Percentiles rank a stretch among this genome's conserved stretches.
Conservation (phyloP, 2,329 filamentous ascomycete species). For the Xylogone sp. region DNA sequence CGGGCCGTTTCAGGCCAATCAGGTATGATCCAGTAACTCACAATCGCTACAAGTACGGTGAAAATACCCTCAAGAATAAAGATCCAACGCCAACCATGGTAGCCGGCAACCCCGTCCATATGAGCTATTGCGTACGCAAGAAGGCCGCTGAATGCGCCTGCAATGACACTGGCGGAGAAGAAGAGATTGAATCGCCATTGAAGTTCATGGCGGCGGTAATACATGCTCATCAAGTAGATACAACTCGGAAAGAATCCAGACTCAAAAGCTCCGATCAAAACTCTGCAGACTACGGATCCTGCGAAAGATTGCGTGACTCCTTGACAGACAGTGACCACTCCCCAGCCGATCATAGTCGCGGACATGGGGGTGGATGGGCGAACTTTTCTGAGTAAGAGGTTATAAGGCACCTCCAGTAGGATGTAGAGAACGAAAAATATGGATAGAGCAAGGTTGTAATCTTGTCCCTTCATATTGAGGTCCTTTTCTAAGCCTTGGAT, state of each 20-base stretch:
- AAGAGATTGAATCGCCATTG: slow-evolving; percentile 32
- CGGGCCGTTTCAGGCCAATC: slow-evolving; percentile 37
- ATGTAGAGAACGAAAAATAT: slow-evolving; percentile 52
- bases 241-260: slow-evolving; percentile 26
- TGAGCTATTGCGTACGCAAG: slow-evolving; percentile 43
- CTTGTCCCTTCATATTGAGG: slow-evolving; percentile 48
- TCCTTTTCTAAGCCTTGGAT: slow-evolving; percentile 50
- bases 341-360: slow-evolving; percentile 31
- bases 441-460: slow-evolving; percentile 52
- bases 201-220: slow-evolving; percentile 35
- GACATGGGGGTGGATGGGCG: slow-evolving; percentile 40
- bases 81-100: slow-evolving; percentile 48
- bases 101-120: slow-evolving; percentile 41
- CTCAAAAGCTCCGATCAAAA: slow-evolving; percentile 25
- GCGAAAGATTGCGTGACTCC: slow-evolving; percentile 31
- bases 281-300: slow-evolving; percentile 30
- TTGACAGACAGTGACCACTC: slow-evolving; percentile 28
- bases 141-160: slow-evolving; percentile 44
- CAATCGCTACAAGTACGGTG: slow-evolving; percentile 34
- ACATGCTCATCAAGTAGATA: slow-evolving; percentile 34
- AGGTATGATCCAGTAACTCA: slow-evolving; percentile 33
- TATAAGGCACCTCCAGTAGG: slow-evolving; percentile 44
- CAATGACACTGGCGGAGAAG: slow-evolving; percentile 28
- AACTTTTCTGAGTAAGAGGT: slow-evolving; percentile 40
- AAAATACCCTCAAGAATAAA: slow-evolving; percentile 41